A percentile compares a stretch with the other conserved stretches of the same genome.
phyloP scores from a whole-genome alignment of 768 basidiomycete species.

The Clitopilus hobsonii region DNA sequence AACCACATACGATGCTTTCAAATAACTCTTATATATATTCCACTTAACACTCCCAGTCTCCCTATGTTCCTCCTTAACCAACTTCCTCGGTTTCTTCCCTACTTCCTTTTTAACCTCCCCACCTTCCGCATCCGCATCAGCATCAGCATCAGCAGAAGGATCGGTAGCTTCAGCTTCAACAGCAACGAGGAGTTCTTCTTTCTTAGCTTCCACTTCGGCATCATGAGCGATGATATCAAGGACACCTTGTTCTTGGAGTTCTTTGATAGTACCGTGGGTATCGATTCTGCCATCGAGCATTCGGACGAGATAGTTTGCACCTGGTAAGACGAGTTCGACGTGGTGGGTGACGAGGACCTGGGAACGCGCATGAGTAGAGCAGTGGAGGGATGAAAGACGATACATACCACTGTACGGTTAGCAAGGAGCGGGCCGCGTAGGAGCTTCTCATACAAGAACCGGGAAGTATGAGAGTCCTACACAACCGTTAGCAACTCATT shows the following conservation, averaged over 20 bases:
- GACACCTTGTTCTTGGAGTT: constrained; percentile 55
- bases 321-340: constrained; percentile 75
- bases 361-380: background rate
- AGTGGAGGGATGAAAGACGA: background rate
- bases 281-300: constrained; percentile 79
- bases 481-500: background rate
- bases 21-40: constrained; percentile 61
- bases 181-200: constrained; percentile 36
- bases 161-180: constrained; percentile 23
- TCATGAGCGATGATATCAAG: constrained; percentile 56
- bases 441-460: constrained; percentile 58
- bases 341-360: constrained; percentile 76
- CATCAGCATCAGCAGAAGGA: background rate
- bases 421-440: constrained; percentile 62
- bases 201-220: constrained; percentile 42
- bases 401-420: constrained; percentile 59
- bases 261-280: constrained; percentile 59
- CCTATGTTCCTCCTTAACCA: constrained; percentile 79
- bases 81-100: constrained; percentile 62
- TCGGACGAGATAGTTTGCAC: constrained; percentile 62
- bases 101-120: constrained; percentile 22
- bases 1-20: constrained; percentile 63
- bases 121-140: constrained; percentile 13
- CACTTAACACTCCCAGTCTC: constrained; percentile 82
- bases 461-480: constrained; percentile 66